Conservation (phyloP, 2,329 filamentous ascomycete genomes). For the Tolypocladium ophioglossoides region DNA sequence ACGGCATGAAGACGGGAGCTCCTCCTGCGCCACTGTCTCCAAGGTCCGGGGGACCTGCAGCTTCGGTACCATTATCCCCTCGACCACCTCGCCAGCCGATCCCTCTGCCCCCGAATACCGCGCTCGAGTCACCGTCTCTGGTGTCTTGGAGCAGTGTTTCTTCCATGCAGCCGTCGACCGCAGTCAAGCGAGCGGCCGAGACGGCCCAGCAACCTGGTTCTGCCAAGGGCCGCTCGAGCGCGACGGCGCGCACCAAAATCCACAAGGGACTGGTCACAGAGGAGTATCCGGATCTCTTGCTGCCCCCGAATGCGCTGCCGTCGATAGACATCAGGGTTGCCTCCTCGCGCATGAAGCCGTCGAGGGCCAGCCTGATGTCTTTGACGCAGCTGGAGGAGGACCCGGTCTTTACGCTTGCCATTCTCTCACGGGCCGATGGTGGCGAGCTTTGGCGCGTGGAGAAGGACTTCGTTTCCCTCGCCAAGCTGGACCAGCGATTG, state of each 20-base stretch:
- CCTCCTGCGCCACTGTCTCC: conserved; percentile 60
- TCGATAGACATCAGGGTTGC: conserved; percentile 80
- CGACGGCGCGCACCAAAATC: conserved; percentile 40
- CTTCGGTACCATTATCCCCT: conserved; percentile 50
- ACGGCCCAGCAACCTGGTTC: conserved; percentile 24
- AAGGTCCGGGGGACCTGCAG: conserved; percentile 28
- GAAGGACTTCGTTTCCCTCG: conserved; percentile 75
- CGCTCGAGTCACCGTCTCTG: conserved; percentile 42
- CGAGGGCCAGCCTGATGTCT: conserved; percentile 72
- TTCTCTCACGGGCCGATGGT: conserved; percentile 66
- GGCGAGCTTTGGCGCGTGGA: conserved; percentile 88
- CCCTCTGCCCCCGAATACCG: conserved; percentile 59
- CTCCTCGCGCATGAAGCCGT: conserved; percentile 90
- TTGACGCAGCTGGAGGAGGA: conserved; percentile 78
- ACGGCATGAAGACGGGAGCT: conserved; percentile 37
- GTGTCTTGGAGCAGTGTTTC: conserved; percentile 4
- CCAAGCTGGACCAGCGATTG: conserved; percentile 71
- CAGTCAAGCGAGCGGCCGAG: conserved; percentile 3
- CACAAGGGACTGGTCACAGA: conserved; percentile 74
- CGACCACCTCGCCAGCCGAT: conserved; percentile 64
- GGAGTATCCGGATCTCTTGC: conserved; percentile 73
- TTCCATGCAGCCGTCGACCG: conserved; percentile 1
- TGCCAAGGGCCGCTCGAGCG: conserved; percentile 20
- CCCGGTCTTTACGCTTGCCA: conserved; percentile 82
- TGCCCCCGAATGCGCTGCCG: conserved; percentile 80